These are phyloP conservation scores for Candida hungchunana DNA, from an alignment of 805 yeast species.

Conservation along the genomic window DNA sequence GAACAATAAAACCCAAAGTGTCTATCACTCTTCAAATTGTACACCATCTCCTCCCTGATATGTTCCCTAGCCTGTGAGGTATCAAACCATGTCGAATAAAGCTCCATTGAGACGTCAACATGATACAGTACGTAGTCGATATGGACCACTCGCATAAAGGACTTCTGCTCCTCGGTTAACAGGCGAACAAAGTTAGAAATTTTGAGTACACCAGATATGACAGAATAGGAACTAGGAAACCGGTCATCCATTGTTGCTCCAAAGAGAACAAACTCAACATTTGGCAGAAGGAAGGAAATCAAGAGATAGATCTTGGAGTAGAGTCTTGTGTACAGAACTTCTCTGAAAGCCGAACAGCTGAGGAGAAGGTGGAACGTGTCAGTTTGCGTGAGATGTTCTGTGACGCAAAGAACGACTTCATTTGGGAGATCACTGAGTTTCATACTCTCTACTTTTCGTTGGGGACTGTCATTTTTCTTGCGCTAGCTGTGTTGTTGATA, in stretches of 20 bases:
- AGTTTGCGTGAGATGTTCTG: conserved; percentile 1
- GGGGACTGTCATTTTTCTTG: too few relatives aligned
- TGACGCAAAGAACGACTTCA: conserved; percentile 1
- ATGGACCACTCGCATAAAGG: background rate
- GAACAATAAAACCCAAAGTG: background rate
- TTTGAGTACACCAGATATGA: conserved; percentile 2
- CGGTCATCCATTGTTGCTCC: background rate
- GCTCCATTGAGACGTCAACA: background rate
- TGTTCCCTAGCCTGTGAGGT: background rate
- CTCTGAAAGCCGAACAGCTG: conserved; percentile 1
- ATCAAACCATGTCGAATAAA: background rate
- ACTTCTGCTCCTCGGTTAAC: background rate
- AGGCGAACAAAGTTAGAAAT: background rate
- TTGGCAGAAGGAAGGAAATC: conserved; percentile 1
- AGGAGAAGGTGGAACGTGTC: conserved; percentile 2
- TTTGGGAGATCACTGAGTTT: background rate
- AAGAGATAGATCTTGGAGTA: conserved; percentile 4
- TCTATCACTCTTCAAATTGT: background rate
- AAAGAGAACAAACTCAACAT: background rate
- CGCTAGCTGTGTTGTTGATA: too few relatives aligned
- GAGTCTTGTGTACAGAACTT: conserved; percentile 5
- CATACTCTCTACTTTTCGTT: too few relatives aligned
- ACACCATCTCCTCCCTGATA: background rate
- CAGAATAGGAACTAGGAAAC: conserved; percentile 1
- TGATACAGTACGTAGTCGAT: conserved; percentile 2